Base-by-base conservation (phyloP, 805 yeast species). In the Starmerella asiatica region DNA sequence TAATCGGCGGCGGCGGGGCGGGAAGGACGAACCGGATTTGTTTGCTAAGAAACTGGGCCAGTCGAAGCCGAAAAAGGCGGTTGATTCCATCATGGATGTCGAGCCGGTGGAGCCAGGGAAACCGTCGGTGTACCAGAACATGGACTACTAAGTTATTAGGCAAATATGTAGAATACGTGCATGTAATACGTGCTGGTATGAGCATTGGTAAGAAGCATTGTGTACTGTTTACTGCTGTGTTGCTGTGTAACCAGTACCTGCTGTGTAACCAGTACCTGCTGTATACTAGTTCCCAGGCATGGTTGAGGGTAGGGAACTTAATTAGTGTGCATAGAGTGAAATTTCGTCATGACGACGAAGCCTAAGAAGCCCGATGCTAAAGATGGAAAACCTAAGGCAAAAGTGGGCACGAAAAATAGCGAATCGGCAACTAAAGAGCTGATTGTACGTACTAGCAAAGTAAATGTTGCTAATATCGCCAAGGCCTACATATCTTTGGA, bases 401-500 rank as follows among this genome's bases (percentile, higher is more conserved):
- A 34, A 15, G 3, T 26, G 2, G 9, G 37, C 3, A 3, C 36
- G n/a, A 42, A 40, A 16, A 29, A 37, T 14, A 11, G 28, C 2
- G 23, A 7, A 11, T 7, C 7, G 26, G 26, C 26, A 7, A 11
- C 11, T 23, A 7, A 28, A 1, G 52, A 47, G 7, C 43, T 55
- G 14, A 55, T 53, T 36, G 49, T 56, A 3, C 43, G 60, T 15
- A 57, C 60, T 1, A 37, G 55, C 3, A 21, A 34, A 5, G 45
- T 45, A 5, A 36, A 37, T 6, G 14, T 28, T 23, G 21, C 38
- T 11, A 37, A 49, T 15, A 19, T 34, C n/a, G 38, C 47, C 29
- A 55, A 56, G 30, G 49, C 49, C 1, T 56, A 55, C 27, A 23
- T 51, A 16, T 21, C 46, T 8, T 29, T 55, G 28, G 56, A 53